A percentile compares a stretch with the other conserved stretches of the same genome.
Conservation (phyloP, 2,329 filamentous ascomycete genomes). For the Phyllosticta paracitricarpa region DNA sequence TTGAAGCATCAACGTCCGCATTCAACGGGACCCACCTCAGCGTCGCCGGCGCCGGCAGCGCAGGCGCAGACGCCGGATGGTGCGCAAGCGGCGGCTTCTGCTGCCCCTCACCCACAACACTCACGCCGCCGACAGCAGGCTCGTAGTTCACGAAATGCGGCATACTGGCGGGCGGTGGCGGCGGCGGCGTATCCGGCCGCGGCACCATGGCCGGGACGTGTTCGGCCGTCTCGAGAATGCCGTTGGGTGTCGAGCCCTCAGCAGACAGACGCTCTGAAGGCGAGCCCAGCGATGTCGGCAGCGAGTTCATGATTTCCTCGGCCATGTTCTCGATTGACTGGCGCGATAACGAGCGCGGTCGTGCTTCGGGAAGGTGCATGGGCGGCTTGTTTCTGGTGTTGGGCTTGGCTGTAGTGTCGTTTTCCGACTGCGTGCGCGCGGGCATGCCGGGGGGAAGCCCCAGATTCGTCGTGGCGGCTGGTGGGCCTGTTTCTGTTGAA, state of each 20-base stretch:
- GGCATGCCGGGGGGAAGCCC: not conserved
- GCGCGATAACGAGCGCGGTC: not conserved
- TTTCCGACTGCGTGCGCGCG: not conserved
- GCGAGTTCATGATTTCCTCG: conserved; percentile 4
- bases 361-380: not conserved
- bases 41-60: conserved; percentile 13
- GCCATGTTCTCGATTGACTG: conserved; percentile 9
- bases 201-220: conserved; percentile 17
- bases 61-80: not conserved
- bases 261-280: not conserved
- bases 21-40: conserved; percentile 26
- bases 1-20: conserved; percentile 15
- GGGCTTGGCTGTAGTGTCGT: not conserved
- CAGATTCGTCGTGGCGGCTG: not conserved
- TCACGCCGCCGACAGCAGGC: not conserved
- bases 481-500: not conserved
- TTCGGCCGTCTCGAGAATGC: conserved; percentile 1
- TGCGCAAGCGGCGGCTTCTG: not conserved
- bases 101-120: not conserved
- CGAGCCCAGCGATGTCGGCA: conserved; percentile 1
- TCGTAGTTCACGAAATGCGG: conserved; percentile 26
- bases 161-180: conserved; percentile 23
- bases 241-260: conserved; percentile 4
- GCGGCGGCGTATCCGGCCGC: conserved; percentile 25
- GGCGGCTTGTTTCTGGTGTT: not conserved